Base-by-base conservation (phyloP, 495 filamentous ascomycete species). In the Daldinia decipiens region DNA sequence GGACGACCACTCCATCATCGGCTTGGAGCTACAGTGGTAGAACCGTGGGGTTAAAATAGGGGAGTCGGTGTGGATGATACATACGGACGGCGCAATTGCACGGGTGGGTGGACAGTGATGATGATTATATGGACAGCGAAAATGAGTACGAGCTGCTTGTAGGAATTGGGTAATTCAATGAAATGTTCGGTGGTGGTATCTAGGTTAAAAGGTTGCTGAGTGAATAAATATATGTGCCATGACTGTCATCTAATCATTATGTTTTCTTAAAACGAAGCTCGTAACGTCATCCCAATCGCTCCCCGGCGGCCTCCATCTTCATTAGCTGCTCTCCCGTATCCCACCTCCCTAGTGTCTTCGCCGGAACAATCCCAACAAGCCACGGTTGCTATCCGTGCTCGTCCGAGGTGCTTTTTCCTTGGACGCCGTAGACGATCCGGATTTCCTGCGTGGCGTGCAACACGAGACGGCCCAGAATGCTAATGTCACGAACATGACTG, bases 401-500 rank as follows among this genome's bases (percentile, higher is more conserved):
- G 27, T 36, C 4, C 57, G 29, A 0, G 53, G 5, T 4, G 15
- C 32, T 54, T 71, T 74, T n/a, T 74, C 72, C 11, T 54, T 21
- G 2, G 64, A 74, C 51, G 50, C 60, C 62, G 50, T 79, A 87
- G 13, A 82, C 77, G 29, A 31, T 31, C 4, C 86, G 81, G 13
- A 21, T 84, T 82, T 4, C 84, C 82, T 38, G 86, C 76, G 57
- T 87, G 88, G 60, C 88, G 84, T 53, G 84, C 79, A 74, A 89
- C 57, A 67, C 47, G 63, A 45, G 6, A 62, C 88, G 71, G 90
- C 78, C 62, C 88, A 80, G 50, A 87, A 81, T 1, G 84, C 76
- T 34, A 89, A 82, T 57, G 90, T 85, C 13, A 85, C 82, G 2
- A 85, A 78, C 55, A 92, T 82, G 11, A 87, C 84, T 0, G 85